Evolutionary conservation across 106 monocot genomes (phyloP).

Genomic region (Dactylorhiza incarnata): DNA sequence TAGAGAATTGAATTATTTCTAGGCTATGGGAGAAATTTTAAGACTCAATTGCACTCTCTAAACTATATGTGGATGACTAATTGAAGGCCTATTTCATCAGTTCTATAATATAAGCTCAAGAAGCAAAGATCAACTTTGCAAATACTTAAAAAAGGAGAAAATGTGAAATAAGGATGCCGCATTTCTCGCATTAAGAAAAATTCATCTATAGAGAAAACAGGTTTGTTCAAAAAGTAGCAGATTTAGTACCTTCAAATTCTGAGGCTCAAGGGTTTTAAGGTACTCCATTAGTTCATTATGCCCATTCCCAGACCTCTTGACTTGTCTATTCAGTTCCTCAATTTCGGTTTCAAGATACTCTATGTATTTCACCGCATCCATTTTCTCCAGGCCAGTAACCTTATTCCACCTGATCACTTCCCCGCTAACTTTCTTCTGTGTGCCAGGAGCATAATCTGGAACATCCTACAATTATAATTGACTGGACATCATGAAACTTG

Average conservation of each 20-base stretch:
- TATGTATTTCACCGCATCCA: constrained; percentile 91
- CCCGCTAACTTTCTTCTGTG: constrained; percentile 86
- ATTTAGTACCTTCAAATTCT: constrained; percentile 75
- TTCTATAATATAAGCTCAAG: neutral
- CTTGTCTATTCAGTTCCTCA: constrained; percentile 75
- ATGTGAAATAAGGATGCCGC: neutral
- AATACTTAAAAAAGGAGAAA: neutral
- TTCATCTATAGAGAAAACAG: neutral
- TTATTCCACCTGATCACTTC: constrained; percentile 99
- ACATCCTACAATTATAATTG: constrained; percentile 41
- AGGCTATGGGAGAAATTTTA: neutral
- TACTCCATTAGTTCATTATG: constrained; percentile 92
- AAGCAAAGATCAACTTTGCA: constrained; percentile 5
- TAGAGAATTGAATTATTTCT: neutral
- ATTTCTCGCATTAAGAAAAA: neutral
- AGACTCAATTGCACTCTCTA: neutral
- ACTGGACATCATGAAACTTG: neutral
- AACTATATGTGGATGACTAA: neutral
- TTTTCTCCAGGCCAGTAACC: constrained; percentile 74
- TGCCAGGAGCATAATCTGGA: constrained; percentile 81
- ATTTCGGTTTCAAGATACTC: constrained; percentile 92
- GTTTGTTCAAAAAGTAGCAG: neutral
- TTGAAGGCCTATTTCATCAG: neutral
- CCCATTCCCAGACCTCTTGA: constrained; percentile 54
- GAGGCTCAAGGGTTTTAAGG: constrained; percentile 88